Evolutionary conservation across 2,329 filamentous ascomycete species (phyloP).

Genomic region (Calonectria henricotiae): DNA sequence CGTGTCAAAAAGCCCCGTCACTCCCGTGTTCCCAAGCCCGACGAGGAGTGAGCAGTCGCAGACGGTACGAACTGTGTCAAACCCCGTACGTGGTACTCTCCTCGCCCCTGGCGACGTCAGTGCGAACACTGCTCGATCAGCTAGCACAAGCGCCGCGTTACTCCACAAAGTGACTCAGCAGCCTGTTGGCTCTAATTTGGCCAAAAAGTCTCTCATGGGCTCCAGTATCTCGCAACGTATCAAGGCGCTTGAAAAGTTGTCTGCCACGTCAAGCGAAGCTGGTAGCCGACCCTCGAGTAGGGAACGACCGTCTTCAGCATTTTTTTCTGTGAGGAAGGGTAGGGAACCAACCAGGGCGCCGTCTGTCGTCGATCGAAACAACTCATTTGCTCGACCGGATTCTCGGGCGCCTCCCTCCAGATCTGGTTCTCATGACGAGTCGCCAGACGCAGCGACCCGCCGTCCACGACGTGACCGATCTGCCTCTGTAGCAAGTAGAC

Average conservation of each 20-base stretch:
- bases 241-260: slow-evolving; percentile 89
- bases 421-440: slow-evolving; percentile 63
- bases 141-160: slow-evolving; percentile 72
- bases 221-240: slow-evolving; percentile 95
- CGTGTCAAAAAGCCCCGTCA: slow-evolving; percentile 88
- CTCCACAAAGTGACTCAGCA: slow-evolving; percentile 71
- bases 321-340: slow-evolving; percentile 73
- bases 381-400: slow-evolving; percentile 57
- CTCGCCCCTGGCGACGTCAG: slow-evolving; percentile 65
- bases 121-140: slow-evolving; percentile 67
- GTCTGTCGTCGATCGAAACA: slow-evolving; percentile 64
- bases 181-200: slow-evolving; percentile 66
- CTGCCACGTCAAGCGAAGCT: slow-evolving; percentile 59
- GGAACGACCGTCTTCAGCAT: slow-evolving; percentile 68
- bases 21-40: slow-evolving; percentile 70
- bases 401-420: slow-evolving; percentile 56
- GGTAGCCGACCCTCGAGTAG: slow-evolving; percentile 45
- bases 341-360: slow-evolving; percentile 64
- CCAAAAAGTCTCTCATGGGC: slow-evolving; percentile 83
- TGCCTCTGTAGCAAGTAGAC: slow-evolving; percentile 70
- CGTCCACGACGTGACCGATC: slow-evolving; percentile 64
- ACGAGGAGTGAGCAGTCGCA: slow-evolving; percentile 53
- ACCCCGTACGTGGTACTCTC: slow-evolving; percentile 63
- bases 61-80: slow-evolving; percentile 67
- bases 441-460: slow-evolving; percentile 61